Evolutionary conservation across 352 stramenopile species (phyloP).

Genomic region (Albugo laibachii): DNA sequence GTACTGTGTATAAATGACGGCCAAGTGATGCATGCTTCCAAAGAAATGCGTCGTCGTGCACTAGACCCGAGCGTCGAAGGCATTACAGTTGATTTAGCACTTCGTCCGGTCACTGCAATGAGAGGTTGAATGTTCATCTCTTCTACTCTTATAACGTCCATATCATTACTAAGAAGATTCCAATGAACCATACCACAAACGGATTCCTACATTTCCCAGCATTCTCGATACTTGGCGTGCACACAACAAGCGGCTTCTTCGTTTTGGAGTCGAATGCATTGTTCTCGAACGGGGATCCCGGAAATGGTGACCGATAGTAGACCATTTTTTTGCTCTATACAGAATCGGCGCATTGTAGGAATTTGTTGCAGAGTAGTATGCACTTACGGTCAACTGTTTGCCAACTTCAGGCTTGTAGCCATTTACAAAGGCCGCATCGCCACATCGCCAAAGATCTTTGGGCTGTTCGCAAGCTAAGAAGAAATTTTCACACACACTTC

Average conservation of each 20-base stretch:
- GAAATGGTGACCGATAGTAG: constrained; percentile 62
- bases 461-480: constrained; percentile 72
- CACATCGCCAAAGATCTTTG: constrained; percentile 76
- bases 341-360: background rate
- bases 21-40: constrained; percentile 68
- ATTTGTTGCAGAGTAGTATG: background rate
- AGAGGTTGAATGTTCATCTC: constrained; percentile 6
- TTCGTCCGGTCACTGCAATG: constrained; percentile 44
- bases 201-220: background rate
- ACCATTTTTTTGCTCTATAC: constrained; percentile 34
- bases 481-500: constrained; percentile 82
- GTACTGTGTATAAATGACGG: constrained; percentile 81
- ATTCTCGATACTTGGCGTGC: constrained; percentile 69
- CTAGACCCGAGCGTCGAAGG: constrained; percentile 54
- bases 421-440: constrained; percentile 50
- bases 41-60: constrained; percentile 45
- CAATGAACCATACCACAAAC: no score
- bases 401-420: constrained; percentile 36
- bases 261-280: constrained; percentile 48
- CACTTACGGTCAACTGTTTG: constrained; percentile 33
- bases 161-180: no score
- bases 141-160: no score
- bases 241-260: constrained; percentile 51
- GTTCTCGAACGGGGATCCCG: constrained; percentile 58
- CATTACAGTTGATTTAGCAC: constrained; percentile 42